Conservation (phyloP, 2,329 filamentous ascomycete genomes). For the Penicillium brevicompactum region DNA sequence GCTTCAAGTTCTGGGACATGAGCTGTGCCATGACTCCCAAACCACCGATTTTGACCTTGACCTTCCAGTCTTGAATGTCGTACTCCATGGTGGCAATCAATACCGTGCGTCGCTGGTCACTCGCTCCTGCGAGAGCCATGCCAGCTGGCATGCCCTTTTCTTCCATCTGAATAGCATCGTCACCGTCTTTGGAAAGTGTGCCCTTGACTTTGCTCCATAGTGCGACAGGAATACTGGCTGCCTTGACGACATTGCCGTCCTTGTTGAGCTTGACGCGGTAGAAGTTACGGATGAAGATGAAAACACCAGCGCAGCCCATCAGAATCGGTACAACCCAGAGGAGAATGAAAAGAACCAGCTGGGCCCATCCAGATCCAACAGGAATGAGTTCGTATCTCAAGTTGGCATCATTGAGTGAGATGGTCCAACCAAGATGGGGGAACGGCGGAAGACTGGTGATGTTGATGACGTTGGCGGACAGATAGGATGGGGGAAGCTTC, state of each 20-base stretch:
- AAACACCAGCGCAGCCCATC: constrained; percentile 54
- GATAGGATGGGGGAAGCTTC: constrained; percentile 61
- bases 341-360: constrained; percentile 57
- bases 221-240: constrained; percentile 38
- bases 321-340: constrained; percentile 57
- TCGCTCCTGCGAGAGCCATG: background rate
- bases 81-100: constrained; percentile 73
- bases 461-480: constrained; percentile 60
- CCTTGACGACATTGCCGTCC: constrained; percentile 56
- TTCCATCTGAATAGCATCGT: background rate
- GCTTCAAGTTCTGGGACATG: constrained; percentile 67
- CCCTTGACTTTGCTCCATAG: constrained; percentile 41
- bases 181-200: constrained; percentile 22
- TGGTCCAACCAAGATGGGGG: constrained; percentile 57
- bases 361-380: constrained; percentile 53
- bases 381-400: constrained; percentile 56
- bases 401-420: constrained; percentile 58
- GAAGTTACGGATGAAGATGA: constrained; percentile 63
- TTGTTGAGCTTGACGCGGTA: constrained; percentile 67
- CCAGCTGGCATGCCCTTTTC: background rate
- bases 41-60: constrained; percentile 73
- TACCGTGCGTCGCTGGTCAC: constrained; percentile 51
- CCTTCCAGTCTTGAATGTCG: constrained; percentile 69
- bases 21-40: constrained; percentile 71
- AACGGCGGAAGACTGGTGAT: constrained; percentile 57